Percentiles rank a stretch among this genome's conserved stretches.
Conservation (phyloP, 2,329 filamentous ascomycete species). For the Ophiostoma sp. region DNA sequence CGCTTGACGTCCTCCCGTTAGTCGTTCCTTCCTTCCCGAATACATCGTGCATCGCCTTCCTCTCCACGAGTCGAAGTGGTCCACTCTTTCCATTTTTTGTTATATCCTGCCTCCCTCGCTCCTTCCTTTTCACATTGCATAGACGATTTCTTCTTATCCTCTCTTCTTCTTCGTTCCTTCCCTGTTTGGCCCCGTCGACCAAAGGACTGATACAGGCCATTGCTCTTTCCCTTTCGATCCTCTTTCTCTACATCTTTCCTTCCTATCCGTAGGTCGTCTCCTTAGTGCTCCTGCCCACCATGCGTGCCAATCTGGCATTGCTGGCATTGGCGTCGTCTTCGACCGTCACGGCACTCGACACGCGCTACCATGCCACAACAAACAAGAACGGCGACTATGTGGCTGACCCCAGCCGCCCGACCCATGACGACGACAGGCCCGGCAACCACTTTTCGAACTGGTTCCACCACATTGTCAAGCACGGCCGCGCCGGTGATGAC, state of each 20-base stretch:
- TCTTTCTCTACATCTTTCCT: not conserved
- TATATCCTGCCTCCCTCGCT: constrained; percentile 12
- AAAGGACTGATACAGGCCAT: not conserved
- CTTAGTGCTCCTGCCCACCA: not conserved
- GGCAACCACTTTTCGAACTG: not conserved
- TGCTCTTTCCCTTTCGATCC: not conserved
- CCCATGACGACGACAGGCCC: not conserved
- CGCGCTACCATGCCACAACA: constrained; percentile 15
- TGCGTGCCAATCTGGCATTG: constrained; percentile 15
- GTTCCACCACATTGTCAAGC: constrained; percentile 19
- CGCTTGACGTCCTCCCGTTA: not conserved
- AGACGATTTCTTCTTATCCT: not conserved
- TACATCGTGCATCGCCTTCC: not conserved
- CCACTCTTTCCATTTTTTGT: not conserved
- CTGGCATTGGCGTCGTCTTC: constrained; percentile 2
- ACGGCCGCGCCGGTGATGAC: constrained; percentile 11
- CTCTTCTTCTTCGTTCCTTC: not conserved
- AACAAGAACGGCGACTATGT: constrained; percentile 1
- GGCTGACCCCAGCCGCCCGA: not conserved
- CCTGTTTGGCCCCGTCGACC: not conserved
- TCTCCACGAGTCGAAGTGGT: not conserved
- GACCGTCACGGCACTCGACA: not conserved
- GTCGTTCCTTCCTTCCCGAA: constrained; percentile 8
- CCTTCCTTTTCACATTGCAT: not conserved
- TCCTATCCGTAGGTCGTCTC: not conserved